Evolutionary conservation across 768 basidiomycete species (phyloP), one percentile per base, ranked within the genome.

Genomic region (Dacryopinax primogenitus): DNA sequence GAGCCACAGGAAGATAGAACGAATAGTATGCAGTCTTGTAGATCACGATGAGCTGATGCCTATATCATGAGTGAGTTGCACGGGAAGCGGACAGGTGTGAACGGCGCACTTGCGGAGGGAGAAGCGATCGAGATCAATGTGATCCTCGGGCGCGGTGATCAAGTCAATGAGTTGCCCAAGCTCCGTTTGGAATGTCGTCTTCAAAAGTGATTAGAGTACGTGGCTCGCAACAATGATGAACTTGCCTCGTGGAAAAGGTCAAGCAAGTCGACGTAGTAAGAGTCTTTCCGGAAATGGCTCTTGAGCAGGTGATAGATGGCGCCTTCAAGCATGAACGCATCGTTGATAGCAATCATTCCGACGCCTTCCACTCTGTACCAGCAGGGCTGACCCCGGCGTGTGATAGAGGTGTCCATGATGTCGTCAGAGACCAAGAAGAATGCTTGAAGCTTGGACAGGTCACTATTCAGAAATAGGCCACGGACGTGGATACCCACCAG

Each of bases 11-110:
- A 68, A 99, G 90, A 78, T 97, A 96, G 83, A 98, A 98, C 33
- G 92, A 96, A 77, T 98, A 99, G 78, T 83, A 95, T 0, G 95
- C 90, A 32, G 95, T 97, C 78, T 99, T 99, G 84, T 93, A 97
- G 68, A 91, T 82, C 63, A 97, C 95, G 74, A 98, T 97, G 65
- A 90, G 83, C 67, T 84, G 83, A 73, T 97, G 92, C 73, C 92
- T 94, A 72, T 13, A 35, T 32, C 28, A 30, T 33, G n/a, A 13
- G 18, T 26, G 37, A 47, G 58, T 28, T 62, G 34, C 3, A 33
- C 13, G 16, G 30, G 23, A 23, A 13, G 32, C 7, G 23, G 32
- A 13, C 21, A 23, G 21, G 13, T 18, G 39, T 36, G 33, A 28
- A 32, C 37, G 1, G 74, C 81, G 45, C 66, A 87, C 90, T 88